A percentile compares a stretch with the other conserved stretches of the same genome.
Evolutionary conservation across 495 filamentous ascomycete species (phyloP).

Genomic region (Podospora fimiseda): DNA sequence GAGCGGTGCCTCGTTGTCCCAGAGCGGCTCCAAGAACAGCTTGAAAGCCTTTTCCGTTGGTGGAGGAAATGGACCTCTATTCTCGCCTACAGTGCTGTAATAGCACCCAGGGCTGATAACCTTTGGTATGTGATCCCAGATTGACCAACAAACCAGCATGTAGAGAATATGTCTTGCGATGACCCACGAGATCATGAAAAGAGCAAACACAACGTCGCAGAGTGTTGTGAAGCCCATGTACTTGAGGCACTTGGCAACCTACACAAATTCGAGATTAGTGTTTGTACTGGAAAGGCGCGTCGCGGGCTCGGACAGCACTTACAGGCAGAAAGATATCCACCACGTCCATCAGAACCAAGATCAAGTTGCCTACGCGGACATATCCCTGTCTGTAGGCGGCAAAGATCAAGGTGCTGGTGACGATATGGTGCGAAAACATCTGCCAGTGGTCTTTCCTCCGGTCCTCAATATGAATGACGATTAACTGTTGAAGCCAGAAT

Average conservation of each 20-base stretch:
- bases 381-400: constrained; percentile 77
- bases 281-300: constrained; percentile 5
- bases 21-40: constrained; percentile 66
- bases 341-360: constrained; percentile 88
- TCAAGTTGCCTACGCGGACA: constrained; percentile 80
- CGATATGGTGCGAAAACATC: constrained; percentile 91
- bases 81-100: constrained; percentile 40
- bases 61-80: constrained; percentile 47
- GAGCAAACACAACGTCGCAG: constrained; percentile 78
- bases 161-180: constrained; percentile 77
- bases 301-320: constrained; percentile 31
- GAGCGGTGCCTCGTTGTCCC: constrained; percentile 58
- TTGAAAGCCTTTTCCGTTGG: constrained; percentile 50
- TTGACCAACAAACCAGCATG: constrained; percentile 67
- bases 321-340: constrained; percentile 86
- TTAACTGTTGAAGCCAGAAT: constrained; percentile 90
- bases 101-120: constrained; percentile 68
- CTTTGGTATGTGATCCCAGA: constrained; percentile 62
- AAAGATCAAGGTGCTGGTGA: constrained; percentile 75
- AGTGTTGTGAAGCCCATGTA: constrained; percentile 68
- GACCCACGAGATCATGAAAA: constrained; percentile 86
- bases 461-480: constrained; percentile 92
- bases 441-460: constrained; percentile 89
- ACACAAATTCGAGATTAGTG: neutral
- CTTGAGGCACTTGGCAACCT: constrained; percentile 93